Base-by-base conservation (phyloP, 2,329 filamentous ascomycete genomes). In the Zasmidium citrigriseum region DNA sequence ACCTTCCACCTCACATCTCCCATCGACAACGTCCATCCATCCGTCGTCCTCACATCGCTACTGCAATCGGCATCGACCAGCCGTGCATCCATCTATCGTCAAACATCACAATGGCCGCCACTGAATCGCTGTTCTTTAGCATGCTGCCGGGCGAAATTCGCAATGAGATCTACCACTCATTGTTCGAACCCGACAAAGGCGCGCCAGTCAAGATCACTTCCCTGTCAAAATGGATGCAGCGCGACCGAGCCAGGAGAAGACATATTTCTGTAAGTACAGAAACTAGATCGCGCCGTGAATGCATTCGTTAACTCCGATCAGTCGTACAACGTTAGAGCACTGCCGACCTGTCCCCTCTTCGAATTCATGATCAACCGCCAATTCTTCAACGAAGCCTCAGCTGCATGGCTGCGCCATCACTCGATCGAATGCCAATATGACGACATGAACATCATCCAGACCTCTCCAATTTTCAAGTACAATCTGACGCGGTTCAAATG, bases 381-480 rank as follows among this genome's bases (percentile, higher is more conserved):
- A 21, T 58, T 54, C 51, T 58, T 54, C 34, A 34, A 45, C 12
- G 56, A 58, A 52, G 56, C 56, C 7, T 12, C 29, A 20, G 29
- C 56, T 12, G 22, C 52, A 25, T 54, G 29, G 27, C 27, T 58
- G 2, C 46, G 34, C 5, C 2, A 14, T 34, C 45, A 81, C 0
- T 79, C 81, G 0, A 66, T 77, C 0, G 75, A 80, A 1, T 77
- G 84, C 20, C 21, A 50, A 7, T 22, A 54, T 4, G 21, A 24
- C 38, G 11, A 45, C 21, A 21, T 7, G 10, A 25, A n/a, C 23
- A 27, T 52, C 24, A 38, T 41, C 9, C 34, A 10, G 3, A n/a
- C 24, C 3, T 52, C 49, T n/a, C 16, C 24, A 38, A 22, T 24
- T 4, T 18, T 52, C n/a, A 23, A 21, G 23, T 18, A 12, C n/a